Evolutionary conservation across 2,329 filamentous ascomycete species (phyloP).

Genomic region (Nannizziopsis arthrosporioides): DNA sequence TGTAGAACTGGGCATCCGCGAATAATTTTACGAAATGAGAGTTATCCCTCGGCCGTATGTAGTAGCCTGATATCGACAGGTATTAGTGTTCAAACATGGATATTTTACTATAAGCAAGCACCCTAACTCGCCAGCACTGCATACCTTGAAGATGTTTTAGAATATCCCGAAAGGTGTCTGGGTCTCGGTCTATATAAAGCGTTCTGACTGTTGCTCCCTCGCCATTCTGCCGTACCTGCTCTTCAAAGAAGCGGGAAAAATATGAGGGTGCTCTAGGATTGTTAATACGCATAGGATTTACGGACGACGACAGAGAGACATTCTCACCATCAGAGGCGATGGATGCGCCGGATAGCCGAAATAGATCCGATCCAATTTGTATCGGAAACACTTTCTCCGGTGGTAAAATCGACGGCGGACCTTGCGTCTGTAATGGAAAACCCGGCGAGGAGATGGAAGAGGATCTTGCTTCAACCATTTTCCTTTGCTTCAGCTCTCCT

Average conservation of each 20-base stretch:
- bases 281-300: constrained; percentile 31
- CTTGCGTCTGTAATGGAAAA: constrained; percentile 6
- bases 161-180: constrained; percentile 78
- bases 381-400: constrained; percentile 56
- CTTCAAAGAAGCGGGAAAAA: constrained; percentile 86
- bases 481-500: neutral
- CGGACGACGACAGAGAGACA: neutral
- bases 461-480: no score
- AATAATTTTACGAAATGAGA: constrained; percentile 85
- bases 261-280: constrained; percentile 73
- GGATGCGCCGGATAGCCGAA: constrained; percentile 56
- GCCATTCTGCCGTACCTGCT: constrained; percentile 58
- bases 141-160: constrained; percentile 70
- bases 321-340: constrained; percentile 59
- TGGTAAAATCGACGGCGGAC: constrained; percentile 31
- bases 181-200: constrained; percentile 90
- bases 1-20: constrained; percentile 92
- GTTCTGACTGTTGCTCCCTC: constrained; percentile 56
- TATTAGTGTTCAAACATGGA: neutral
- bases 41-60: constrained; percentile 68
- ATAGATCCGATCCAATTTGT: constrained; percentile 58
- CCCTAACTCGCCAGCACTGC: neutral
- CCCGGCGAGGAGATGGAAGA: constrained; percentile 1
- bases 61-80: constrained; percentile 49
- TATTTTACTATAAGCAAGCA: neutral